A percentile compares a stretch with the other conserved stretches of the same genome.
Conservation (phyloP, 768 basidiomycete genomes). For the Boletus bicolor region DNA sequence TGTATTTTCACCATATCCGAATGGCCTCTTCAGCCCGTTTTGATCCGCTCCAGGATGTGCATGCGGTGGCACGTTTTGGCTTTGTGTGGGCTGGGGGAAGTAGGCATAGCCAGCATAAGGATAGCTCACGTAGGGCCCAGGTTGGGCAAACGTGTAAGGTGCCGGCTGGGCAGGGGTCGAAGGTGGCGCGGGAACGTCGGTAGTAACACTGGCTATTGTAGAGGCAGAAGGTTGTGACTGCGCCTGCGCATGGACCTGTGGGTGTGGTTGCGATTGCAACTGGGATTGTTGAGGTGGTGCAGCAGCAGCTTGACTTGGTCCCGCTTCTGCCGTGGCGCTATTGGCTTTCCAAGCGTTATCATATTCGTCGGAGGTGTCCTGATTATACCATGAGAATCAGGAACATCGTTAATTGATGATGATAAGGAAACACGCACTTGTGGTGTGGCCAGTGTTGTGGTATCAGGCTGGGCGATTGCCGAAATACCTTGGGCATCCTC, state of each 20-base stretch:
- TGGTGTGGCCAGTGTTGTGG: slow-evolving; percentile 20
- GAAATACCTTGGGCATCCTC: slow-evolving; percentile 28
- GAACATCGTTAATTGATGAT: not conserved
- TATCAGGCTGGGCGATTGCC: slow-evolving; percentile 23
- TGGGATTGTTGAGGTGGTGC: slow-evolving; percentile 23
- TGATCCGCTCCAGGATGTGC: slow-evolving; percentile 26
- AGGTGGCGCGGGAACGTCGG: slow-evolving; percentile 20
- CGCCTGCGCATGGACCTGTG: slow-evolving; percentile 16
- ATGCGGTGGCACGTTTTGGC: slow-evolving; percentile 22
- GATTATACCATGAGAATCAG: slow-evolving; percentile 14
- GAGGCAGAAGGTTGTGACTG: slow-evolving; percentile 22
- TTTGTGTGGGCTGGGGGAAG: slow-evolving; percentile 26
- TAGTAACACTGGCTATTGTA: slow-evolving; percentile 13
- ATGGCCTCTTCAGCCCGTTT: slow-evolving; percentile 28
- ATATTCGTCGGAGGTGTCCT: slow-evolving; percentile 51
- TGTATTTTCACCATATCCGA: slow-evolving; percentile 25
- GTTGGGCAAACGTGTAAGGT: slow-evolving; percentile 29
- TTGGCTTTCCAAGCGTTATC: slow-evolving; percentile 64
- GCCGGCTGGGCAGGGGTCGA: slow-evolving; percentile 28
- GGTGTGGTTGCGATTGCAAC: slow-evolving; percentile 20
- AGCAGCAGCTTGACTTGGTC: slow-evolving; percentile 21
- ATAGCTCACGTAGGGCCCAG: slow-evolving; percentile 35
- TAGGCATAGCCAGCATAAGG: slow-evolving; percentile 36
- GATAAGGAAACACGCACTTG: slow-evolving; percentile 23
- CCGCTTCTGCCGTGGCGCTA: slow-evolving; percentile 38